These are phyloP conservation scores for Ceraceosorus guamensis DNA, from an alignment of 1,284 basidiomycete species.

Conservation along the genomic window DNA sequence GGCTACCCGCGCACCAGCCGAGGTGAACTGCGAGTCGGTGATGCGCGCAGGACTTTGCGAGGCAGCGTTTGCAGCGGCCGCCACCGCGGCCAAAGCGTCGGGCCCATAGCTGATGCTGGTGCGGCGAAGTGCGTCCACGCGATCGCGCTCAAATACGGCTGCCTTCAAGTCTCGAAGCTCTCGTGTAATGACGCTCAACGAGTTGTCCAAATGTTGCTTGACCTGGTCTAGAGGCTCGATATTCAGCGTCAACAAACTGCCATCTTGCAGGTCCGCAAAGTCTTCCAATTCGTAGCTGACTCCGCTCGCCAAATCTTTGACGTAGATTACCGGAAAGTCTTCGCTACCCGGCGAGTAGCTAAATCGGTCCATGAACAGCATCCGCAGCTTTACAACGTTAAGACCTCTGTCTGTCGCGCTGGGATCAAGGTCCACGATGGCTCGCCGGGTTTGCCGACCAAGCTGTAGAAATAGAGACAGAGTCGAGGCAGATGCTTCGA, in stretches of 20 bases:
- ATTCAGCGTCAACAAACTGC: constrained; percentile 79
- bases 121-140: constrained; percentile 14
- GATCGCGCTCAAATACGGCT: constrained; percentile 53
- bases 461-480: constrained; percentile 72
- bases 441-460: constrained; percentile 85
- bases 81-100: not conserved
- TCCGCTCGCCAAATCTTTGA: constrained; percentile 80
- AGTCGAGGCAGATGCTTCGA: constrained; percentile 5
- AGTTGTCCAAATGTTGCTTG: constrained; percentile 90
- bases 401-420: constrained; percentile 46
- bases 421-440: constrained; percentile 56
- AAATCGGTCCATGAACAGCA: constrained; percentile 91
- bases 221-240: constrained; percentile 99
- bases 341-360: constrained; percentile 80
- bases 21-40: constrained; percentile 41
- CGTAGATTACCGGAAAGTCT: constrained; percentile 91
- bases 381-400: constrained; percentile 65
- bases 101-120: not conserved
- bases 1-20: constrained; percentile 37
- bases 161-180: constrained; percentile 85
- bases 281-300: constrained; percentile 95
- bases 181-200: constrained; percentile 74
- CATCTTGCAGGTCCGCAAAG: constrained; percentile 82
- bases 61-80: not conserved
- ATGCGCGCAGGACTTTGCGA: constrained; percentile 22